Conservation (phyloP, 768 basidiomycete genomes). For the Tylopilus cervinicoccineus region DNA sequence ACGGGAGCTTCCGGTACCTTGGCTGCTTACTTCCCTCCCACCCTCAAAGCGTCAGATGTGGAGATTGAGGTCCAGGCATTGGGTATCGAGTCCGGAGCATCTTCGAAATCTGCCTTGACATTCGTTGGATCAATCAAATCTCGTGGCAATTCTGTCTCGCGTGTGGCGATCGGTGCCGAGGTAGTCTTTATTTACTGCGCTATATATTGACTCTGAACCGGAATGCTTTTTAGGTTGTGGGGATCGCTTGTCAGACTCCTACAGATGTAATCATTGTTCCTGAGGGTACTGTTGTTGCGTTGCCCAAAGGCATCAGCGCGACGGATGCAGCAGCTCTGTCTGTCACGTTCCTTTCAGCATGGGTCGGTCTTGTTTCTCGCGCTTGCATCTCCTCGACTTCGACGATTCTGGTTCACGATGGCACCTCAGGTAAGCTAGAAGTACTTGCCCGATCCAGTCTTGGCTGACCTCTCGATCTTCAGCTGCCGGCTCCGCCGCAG, state of each 20-base stretch:
- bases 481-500: conserved; percentile 24
- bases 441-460: neutral
- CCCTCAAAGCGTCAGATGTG: conserved; percentile 14
- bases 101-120: conserved; percentile 9
- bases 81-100: conserved; percentile 4
- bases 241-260: conserved; percentile 14
- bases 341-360: conserved; percentile 21
- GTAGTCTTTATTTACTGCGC: neutral
- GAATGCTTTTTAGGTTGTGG: conserved; percentile 15
- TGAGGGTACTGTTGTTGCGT: conserved; percentile 6
- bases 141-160: conserved; percentile 6
- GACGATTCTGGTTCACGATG: conserved; percentile 25
- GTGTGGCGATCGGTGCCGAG: conserved; percentile 6
- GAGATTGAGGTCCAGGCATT: conserved; percentile 18
- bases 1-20: conserved; percentile 8
- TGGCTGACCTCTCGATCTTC: neutral
- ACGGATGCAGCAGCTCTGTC: conserved; percentile 22
- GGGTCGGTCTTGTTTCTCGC: conserved; percentile 24
- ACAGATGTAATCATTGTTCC: conserved; percentile 15
- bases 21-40: conserved; percentile 19
- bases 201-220: neutral
- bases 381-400: conserved; percentile 20
- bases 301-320: conserved; percentile 13
- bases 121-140: conserved; percentile 21
- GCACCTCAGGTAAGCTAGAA: conserved; percentile 18